phyloP scores from a whole-genome alignment of 2,329 filamentous ascomycete species.

The Aspergillus costaricaensis region DNA sequence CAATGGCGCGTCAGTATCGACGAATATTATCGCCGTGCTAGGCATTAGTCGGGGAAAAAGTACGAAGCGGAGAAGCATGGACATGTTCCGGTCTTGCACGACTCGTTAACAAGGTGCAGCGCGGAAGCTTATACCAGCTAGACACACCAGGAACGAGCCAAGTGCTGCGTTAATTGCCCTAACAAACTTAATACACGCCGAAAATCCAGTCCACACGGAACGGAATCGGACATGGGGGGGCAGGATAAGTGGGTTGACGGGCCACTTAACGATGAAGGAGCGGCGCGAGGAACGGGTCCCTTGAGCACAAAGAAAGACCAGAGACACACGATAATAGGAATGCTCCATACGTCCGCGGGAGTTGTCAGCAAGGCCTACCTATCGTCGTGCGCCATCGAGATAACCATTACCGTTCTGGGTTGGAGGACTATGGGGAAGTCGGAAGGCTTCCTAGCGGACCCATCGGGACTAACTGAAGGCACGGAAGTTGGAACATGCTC shows the following conservation, averaged over 20 bases:
- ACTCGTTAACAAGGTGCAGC: background rate
- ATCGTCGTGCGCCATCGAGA: background rate
- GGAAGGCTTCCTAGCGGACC: constrained; percentile 1
- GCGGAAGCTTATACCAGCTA: background rate
- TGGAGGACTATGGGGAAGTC: constrained; percentile 3
- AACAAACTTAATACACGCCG: background rate
- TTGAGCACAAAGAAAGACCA: background rate
- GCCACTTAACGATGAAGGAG: background rate
- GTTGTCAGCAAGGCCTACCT: background rate
- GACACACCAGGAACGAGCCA: background rate
- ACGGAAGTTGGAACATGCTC: background rate
- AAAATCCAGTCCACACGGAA: background rate
- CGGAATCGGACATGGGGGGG: background rate
- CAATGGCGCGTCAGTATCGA: background rate
- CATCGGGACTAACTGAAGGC: background rate
- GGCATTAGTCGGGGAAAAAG: background rate
- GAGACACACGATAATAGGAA: background rate
- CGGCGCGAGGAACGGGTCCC: background rate
- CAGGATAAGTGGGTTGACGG: background rate
- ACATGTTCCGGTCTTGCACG: background rate
- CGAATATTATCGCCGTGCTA: background rate
- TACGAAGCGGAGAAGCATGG: background rate
- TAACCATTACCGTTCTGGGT: background rate
- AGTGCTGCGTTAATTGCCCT: background rate
- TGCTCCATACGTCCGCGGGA: background rate